Evolutionary conservation across 1,284 basidiomycete genomes (phyloP).

Genomic region (Rhodofomes roseus): DNA sequence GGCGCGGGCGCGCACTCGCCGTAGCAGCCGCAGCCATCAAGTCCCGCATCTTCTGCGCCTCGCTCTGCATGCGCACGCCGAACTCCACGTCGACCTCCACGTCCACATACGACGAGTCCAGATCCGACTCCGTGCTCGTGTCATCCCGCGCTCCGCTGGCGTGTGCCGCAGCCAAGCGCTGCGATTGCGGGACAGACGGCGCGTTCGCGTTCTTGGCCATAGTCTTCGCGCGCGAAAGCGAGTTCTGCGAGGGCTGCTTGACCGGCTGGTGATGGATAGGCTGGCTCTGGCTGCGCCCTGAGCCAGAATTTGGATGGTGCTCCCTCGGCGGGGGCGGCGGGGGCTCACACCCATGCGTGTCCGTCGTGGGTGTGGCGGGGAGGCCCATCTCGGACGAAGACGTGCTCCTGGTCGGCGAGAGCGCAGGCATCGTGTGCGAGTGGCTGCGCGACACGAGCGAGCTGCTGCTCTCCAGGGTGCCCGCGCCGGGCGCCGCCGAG

Average conservation of each 20-base stretch:
- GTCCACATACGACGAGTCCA: neutral
- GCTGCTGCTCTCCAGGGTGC: slow-evolving; percentile 4
- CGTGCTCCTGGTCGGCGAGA: slow-evolving; percentile 23
- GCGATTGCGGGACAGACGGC: neutral
- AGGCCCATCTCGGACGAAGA: slow-evolving; percentile 17
- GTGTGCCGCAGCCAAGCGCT: neutral
- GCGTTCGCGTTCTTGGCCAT: neutral
- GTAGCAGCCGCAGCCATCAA: slow-evolving; percentile 5
- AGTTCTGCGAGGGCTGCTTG: neutral
- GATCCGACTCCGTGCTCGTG: neutral
- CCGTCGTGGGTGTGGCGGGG: slow-evolving; percentile 22
- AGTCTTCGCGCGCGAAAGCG: neutral
- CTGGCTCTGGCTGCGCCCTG: neutral
- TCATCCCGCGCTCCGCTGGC: neutral
- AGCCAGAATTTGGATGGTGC: neutral
- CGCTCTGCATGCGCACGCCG: neutral
- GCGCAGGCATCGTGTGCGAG: slow-evolving; percentile 19
- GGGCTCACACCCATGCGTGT: slow-evolving; percentile 11
- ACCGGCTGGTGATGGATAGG: neutral
- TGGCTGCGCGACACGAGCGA: slow-evolving; percentile 3
- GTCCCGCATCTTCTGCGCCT: slow-evolving; percentile 9
- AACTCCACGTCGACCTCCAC: neutral
- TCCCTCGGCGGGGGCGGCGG: slow-evolving; percentile 8
- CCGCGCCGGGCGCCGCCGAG: slow-evolving; percentile 4
- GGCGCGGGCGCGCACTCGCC: slow-evolving; percentile 1